Base-by-base conservation (phyloP, 495 filamentous ascomycete genomes). In the Umbilicaria muhlenbergii region DNA sequence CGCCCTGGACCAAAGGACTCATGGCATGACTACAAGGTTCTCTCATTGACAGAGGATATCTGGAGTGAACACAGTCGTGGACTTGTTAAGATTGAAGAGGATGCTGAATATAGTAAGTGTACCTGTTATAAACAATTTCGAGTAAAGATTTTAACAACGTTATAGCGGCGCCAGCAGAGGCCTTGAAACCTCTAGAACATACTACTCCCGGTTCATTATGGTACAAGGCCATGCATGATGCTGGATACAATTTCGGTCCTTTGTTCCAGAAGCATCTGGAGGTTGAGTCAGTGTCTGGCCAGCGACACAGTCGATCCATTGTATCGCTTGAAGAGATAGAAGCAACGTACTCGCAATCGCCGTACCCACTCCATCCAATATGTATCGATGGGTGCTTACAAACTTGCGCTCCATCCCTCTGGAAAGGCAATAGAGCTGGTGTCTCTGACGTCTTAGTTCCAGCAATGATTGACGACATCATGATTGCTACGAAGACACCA, bases 161-260 rank as follows among this genome's bases (percentile, higher is more conserved):
- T n/a, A n/a, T 34, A 46, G 13, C 37, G 43, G 12, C 15, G 34
- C 19, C 10, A 43, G n/a, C n/a, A n/a, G 21, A 45, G 8, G 34
- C 36, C 12, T 11, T 50, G 14, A 17, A 6, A 5, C 51, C 47
- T 13, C 38, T 51, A 11, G 37, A 34, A 38, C 36, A 50, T 32
- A 11, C 48, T 12, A 17, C 21, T 12, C 33, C 43, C 1, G 48
- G 21, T 8, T 14, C 1, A 3, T 1, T 49, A 8, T 56, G 51
- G 51, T 54, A 56, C 33, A 56, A 56, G 43, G 51, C 51, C 3
- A 34, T 45, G 51, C 19, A 13, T 12, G 48, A 53, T 7, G 43
- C 37, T 13, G 53, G 53, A 1, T 49, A 47, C 15, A 33, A 33
- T n/a, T 57, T 57, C 32, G 54, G 52, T 3, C 46, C 49, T 5